These are phyloP conservation scores for Mortierella sp. DNA, from an alignment of 371 early-diverging fungal species.

Conservation along the genomic window DNA sequence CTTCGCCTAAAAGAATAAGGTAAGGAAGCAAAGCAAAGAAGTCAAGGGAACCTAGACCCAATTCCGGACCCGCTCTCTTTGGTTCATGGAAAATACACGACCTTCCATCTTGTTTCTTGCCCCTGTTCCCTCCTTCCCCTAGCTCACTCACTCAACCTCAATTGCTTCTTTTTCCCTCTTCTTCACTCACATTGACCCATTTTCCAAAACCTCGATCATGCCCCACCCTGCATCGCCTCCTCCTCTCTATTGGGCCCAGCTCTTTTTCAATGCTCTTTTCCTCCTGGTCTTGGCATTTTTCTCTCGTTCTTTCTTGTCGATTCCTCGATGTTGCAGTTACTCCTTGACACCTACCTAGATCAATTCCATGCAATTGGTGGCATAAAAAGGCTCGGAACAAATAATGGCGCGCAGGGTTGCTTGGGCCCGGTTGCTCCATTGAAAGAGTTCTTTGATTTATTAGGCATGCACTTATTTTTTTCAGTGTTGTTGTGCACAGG, in stretches of 20 bases:
- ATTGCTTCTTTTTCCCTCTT: neutral
- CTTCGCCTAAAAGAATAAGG: neutral
- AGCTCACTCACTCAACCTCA: neutral
- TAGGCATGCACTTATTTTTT: neutral
- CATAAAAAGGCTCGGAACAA: neutral
- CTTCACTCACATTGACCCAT: neutral
- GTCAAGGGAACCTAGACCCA: neutral
- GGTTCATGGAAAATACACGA: neutral
- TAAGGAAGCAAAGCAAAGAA: neutral
- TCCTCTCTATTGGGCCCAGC: neutral
- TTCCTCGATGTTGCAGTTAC: neutral
- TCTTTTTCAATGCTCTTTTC: neutral
- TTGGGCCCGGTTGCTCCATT: neutral
- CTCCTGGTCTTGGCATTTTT: neutral
- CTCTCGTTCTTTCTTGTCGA: neutral
- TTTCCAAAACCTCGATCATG: neutral
- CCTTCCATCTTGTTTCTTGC: slow-evolving; percentile 3
- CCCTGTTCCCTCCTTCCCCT: neutral
- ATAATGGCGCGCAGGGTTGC: too few relatives aligned
- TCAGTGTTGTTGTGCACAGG: neutral
- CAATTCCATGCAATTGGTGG: neutral
- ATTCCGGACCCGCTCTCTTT: neutral
- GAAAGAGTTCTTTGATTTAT: too few relatives aligned
- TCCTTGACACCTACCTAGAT: neutral
- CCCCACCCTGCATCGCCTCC: neutral